Conservation (phyloP, 331 rosid genomes). For the Stylosanthes scabra region DNA sequence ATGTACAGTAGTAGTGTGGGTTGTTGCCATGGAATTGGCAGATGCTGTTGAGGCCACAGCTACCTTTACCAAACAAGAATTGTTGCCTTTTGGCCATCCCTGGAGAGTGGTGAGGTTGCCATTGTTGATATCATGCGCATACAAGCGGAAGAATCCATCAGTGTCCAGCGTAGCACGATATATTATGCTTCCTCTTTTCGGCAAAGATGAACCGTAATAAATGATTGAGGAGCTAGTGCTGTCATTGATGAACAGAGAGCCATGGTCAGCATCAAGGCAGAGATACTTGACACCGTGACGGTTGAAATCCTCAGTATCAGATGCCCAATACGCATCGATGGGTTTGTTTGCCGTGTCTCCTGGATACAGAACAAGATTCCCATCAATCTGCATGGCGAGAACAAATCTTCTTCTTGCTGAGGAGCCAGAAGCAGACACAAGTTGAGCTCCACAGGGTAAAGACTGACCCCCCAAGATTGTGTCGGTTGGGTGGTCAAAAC, state of each 20-base stretch:
- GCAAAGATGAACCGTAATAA: no score
- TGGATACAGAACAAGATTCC: neutral
- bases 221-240: neutral
- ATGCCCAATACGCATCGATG: constrained; percentile 37
- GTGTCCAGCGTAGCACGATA: constrained; percentile 40
- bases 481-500: constrained; percentile 42
- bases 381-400: neutral
- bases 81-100: neutral
- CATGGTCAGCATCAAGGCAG: constrained; percentile 3
- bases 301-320: neutral
- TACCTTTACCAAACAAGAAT: neutral
- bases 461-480: constrained; percentile 48
- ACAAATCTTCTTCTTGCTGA: no score
- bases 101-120: neutral
- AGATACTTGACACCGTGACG: neutral
- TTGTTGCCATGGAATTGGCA: constrained; percentile 27
- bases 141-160: constrained; percentile 42
- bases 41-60: constrained; percentile 47
- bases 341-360: neutral
- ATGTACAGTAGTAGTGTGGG: constrained; percentile 16
- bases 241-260: neutral
- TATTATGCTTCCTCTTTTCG: neutral
- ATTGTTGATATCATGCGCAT: constrained; percentile 20
- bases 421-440: no score
- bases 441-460: constrained; percentile 2